Conservation (phyloP, 2,329 filamentous ascomycete species). For the Alternaria arborescens region DNA sequence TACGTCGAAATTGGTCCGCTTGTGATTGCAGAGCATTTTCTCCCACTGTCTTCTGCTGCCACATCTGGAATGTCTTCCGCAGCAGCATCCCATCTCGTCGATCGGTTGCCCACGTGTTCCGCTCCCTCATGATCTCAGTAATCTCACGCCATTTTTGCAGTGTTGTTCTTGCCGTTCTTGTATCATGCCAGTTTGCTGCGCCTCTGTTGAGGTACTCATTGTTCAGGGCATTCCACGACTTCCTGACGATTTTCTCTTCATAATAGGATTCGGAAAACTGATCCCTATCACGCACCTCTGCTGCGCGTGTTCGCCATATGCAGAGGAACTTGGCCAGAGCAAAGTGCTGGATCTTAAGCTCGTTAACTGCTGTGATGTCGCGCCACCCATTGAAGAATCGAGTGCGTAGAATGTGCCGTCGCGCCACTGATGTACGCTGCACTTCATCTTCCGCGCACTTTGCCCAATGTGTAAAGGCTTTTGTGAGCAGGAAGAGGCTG, state of each 20-base stretch:
- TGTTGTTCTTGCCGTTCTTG: conserved; percentile 34
- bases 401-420: conserved; percentile 73
- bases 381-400: conserved; percentile 76
- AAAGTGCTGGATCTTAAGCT: conserved; percentile 62
- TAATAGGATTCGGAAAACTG: conserved; percentile 41
- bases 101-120: conserved; percentile 33
- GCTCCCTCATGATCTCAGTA: conserved; percentile 36
- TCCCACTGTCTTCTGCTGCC: conserved; percentile 29
- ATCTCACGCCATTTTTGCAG: conserved; percentile 43
- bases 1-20: conserved; percentile 47
- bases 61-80: conserved; percentile 34
- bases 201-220: conserved; percentile 47
- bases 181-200: conserved; percentile 46
- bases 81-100: conserved; percentile 34
- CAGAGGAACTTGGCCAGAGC: conserved; percentile 63
- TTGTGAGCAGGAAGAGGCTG: conserved; percentile 70
- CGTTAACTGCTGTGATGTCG: conserved; percentile 69
- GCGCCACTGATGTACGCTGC: conserved; percentile 71
- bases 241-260: conserved; percentile 44
- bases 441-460: conserved; percentile 70
- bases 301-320: conserved; percentile 60
- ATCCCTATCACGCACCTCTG: conserved; percentile 48
- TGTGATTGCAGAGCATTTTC: conserved; percentile 44
- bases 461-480: conserved; percentile 75
- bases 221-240: conserved; percentile 49